These are phyloP conservation scores for Plasmodium cynomolgi DNA, from an alignment of 169 alveolate species.

Conservation along the genomic window DNA sequence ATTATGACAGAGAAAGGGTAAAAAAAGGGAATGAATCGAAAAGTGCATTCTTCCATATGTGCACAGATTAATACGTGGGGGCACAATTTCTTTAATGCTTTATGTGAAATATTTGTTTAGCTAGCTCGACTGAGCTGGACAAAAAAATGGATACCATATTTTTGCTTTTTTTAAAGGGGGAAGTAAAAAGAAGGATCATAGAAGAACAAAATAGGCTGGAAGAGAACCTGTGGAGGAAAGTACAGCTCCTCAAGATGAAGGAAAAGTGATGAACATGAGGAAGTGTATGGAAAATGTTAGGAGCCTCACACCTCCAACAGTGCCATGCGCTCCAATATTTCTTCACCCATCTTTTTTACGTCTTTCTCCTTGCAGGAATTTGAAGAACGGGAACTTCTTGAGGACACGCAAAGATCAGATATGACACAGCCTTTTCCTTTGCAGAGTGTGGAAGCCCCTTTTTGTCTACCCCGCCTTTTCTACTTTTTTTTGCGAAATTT, in stretches of 20 bases:
- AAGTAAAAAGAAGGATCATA: conserved; percentile 48
- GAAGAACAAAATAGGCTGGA: conserved; percentile 62
- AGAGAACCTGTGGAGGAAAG: conserved; percentile 43
- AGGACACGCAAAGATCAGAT: conserved; percentile 32
- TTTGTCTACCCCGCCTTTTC: background rate
- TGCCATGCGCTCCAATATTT: background rate
- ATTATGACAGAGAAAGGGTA: conserved; percentile 46
- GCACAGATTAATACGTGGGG: background rate
- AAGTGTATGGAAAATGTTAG: background rate
- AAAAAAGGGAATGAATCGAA: background rate
- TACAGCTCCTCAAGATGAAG: conserved; percentile 50
- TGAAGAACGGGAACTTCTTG: conserved; percentile 7
- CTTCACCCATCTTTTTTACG: background rate
- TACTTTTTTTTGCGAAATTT: background rate
- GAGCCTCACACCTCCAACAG: background rate
- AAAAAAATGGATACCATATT: background rate
- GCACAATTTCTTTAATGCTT: background rate
- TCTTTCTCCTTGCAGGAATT: conserved; percentile 14
- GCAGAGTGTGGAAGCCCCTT: background rate
- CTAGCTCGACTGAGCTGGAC: background rate
- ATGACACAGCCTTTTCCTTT: background rate
- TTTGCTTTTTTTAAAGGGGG: conserved; percentile 37
- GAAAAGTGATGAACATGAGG: conserved; percentile 20
- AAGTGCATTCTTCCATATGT: background rate
- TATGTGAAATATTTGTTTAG: background rate